These are phyloP conservation scores for Fusarium sambucinum DNA, from an alignment of 2,329 filamentous ascomycete genomes.

Conservation along the genomic window DNA sequence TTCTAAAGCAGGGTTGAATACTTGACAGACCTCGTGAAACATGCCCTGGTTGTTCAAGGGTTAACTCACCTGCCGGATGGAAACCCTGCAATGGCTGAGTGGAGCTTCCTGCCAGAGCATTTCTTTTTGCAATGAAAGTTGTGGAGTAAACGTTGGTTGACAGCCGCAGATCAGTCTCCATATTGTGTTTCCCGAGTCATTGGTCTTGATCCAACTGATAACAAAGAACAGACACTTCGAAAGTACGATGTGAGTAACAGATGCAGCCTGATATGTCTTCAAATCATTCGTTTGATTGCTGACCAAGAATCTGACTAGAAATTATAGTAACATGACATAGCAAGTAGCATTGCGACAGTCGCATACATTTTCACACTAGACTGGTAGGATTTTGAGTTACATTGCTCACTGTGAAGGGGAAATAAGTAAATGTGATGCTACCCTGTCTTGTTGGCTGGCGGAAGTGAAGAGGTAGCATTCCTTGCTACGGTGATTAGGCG, in stretches of 20 bases:
- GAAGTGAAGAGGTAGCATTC: background rate
- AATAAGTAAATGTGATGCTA: background rate
- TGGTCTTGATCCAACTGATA: background rate
- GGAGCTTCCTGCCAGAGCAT: background rate
- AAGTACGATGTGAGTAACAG: no score
- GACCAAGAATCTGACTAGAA: background rate
- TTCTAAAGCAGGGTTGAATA: background rate
- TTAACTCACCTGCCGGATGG: background rate
- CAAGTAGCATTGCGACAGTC: background rate
- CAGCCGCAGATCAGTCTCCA: background rate
- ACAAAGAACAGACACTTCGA: background rate
- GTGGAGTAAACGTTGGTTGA: background rate
- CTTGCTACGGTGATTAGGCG: slow-evolving; percentile 2
- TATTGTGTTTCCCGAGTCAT: background rate
- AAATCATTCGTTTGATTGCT: no score
- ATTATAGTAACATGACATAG: background rate
- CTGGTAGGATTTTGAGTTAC: background rate
- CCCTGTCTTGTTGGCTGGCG: background rate
- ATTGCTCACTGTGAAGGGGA: background rate
- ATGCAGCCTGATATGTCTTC: background rate
- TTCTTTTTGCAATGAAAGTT: background rate
- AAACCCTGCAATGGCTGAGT: background rate
- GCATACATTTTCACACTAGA: background rate
- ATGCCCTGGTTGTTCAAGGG: background rate
- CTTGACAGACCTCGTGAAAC: slow-evolving; percentile 6